Evolutionary conservation across 352 stramenopile genomes (phyloP).

Genomic region (Pythium diclinum): DNA sequence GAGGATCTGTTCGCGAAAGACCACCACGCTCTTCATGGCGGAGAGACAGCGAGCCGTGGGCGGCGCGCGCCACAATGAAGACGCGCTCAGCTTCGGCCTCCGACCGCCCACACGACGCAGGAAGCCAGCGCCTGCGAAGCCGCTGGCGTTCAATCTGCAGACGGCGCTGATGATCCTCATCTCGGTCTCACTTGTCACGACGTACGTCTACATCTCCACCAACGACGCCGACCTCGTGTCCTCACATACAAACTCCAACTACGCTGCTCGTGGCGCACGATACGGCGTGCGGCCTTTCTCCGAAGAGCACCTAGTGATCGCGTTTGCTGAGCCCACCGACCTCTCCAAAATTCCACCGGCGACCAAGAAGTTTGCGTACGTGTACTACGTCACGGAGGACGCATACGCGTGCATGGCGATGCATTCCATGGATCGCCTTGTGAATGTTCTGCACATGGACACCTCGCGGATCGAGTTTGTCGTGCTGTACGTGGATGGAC

Average conservation of each 20-base stretch:
- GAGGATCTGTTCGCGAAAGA: no score
- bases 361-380: constrained; percentile 16
- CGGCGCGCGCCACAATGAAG: neutral
- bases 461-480: constrained; percentile 19
- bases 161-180: constrained; percentile 10
- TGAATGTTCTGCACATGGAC: constrained; percentile 20
- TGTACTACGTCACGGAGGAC: constrained; percentile 22
- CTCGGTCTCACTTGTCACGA: constrained; percentile 10
- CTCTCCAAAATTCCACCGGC: neutral
- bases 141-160: neutral
- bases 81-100: constrained; percentile 5
- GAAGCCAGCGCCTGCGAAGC: neutral
- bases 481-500: constrained; percentile 12
- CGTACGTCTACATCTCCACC: constrained; percentile 8
- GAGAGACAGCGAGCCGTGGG: neutral
- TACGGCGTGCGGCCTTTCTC: constrained; percentile 15
- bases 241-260: constrained; percentile 10
- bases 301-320: constrained; percentile 16
- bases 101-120: neutral
- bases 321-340: constrained; percentile 15
- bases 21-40: neutral
- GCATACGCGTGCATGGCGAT: constrained; percentile 18
- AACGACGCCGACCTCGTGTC: neutral
- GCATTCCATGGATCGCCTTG: constrained; percentile 18
- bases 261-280: constrained; percentile 5